Evolutionary conservation across 148 eudicot species (phyloP), one percentile per base, ranked within the genome.

Genomic region (Amaranthus hypochondriacus): DNA sequence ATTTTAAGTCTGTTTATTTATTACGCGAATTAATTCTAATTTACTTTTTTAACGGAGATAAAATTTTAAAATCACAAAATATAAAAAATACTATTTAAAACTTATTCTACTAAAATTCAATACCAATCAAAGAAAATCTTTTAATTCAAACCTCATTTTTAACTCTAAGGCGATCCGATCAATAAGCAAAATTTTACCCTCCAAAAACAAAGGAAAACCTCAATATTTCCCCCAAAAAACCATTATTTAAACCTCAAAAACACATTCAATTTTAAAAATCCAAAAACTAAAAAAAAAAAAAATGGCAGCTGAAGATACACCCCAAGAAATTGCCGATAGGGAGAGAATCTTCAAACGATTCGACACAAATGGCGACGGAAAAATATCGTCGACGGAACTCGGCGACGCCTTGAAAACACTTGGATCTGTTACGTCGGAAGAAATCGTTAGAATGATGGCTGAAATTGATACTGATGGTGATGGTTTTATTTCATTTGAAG

Each of bases 401-500:
- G 98, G 88, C 4, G 98, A 90, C 0, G 83, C 92, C n/a, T 84
- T 93, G 68, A 86, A 89, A 73, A 55, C 76, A 2, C 93, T 93
- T 0, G 98, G 98, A 6, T 83, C 83, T 2, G 89, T 85, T 39
- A 75, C 91, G 1, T 9, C 83, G 0, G 93, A 90, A 2, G 97
- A 90, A 62, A 75, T 90, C 9, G 46, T 75, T 12, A 68, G 83
- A 15, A 86, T 92, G 88, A 90, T 92, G 97, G 82, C 68, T 2
- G 97, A 92, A 83, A 82, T 92, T 4, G 97, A 92, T 63, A 84
- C 91, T 0, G 96, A 92, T 75, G 86, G 91, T 0, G 93, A 92
- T 70, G 91, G 96, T 7, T 87, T 50, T 82, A 89, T 93, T 70
- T 90, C 98, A 0, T 85, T 77, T 48, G 79, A 93, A 56, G 98